Percentiles rank a stretch among this genome's conserved stretches.
These are phyloP conservation scores for Zygosaccharomyces lentus DNA, from an alignment of 805 yeast genomes.

Conservation along the genomic window DNA sequence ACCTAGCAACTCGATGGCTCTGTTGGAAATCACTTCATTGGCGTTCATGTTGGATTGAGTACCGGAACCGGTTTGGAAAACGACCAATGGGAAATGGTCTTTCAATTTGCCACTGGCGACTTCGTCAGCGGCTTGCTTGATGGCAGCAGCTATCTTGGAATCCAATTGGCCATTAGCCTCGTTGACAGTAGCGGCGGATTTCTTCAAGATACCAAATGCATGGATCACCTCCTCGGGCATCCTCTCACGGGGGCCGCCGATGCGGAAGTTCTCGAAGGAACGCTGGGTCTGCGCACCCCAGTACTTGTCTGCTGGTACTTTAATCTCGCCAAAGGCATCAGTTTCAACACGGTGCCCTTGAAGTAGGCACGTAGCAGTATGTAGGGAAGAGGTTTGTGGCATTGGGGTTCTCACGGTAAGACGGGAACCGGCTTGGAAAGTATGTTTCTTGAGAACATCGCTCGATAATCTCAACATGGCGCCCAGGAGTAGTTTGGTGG, in stretches of 20 bases:
- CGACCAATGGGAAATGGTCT: constrained; percentile 96
- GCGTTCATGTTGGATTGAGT: constrained; percentile 99
- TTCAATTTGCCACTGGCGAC: constrained; percentile 86
- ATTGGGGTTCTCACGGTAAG: constrained; percentile 2
- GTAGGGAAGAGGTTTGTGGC: constrained; percentile 5
- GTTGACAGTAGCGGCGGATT: constrained; percentile 92
- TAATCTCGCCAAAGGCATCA: constrained; percentile 96
- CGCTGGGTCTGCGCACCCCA: constrained; percentile 99
- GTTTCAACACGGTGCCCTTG: constrained; percentile 60
- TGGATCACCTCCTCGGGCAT: constrained; percentile 88
- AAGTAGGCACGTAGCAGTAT: constrained; percentile 4
- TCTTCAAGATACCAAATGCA: constrained; percentile 91
- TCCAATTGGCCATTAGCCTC: constrained; percentile 76
- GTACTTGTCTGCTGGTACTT: constrained; percentile 79
- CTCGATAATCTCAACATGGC: constrained; percentile 11
- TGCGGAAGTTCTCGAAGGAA: constrained; percentile 88
- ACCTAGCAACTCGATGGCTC: constrained; percentile 95
- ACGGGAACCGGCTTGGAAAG: constrained; percentile 2
- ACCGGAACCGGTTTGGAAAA: constrained; percentile 98
- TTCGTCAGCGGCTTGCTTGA: constrained; percentile 92
- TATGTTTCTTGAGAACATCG: constrained; percentile 5
- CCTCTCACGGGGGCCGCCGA: constrained; percentile 86
- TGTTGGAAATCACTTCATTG: constrained; percentile 96
- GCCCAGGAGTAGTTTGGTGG: background rate
- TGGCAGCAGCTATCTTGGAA: constrained; percentile 76